Conservation (phyloP, 148 eudicot genomes). For the Rhododendron williamsianum region DNA sequence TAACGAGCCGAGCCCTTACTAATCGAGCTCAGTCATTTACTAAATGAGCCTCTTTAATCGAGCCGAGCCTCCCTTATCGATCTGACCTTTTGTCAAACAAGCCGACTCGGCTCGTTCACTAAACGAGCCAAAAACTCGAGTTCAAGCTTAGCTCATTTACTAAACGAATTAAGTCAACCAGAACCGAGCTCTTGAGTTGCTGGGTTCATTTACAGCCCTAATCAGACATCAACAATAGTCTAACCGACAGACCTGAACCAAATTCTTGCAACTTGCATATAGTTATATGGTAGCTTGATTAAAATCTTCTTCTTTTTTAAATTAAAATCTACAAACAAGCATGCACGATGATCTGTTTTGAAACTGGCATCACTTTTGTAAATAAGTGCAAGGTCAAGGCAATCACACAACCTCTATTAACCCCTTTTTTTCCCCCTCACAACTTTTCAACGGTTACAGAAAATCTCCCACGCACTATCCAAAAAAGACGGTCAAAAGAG, state of each 20-base stretch:
- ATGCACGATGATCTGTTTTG: neutral
- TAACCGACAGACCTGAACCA: neutral
- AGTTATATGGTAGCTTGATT: neutral
- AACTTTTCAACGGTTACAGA: slow-evolving; percentile 28
- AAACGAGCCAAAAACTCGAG: too few relatives aligned
- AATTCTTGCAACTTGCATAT: neutral
- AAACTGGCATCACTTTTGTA: neutral
- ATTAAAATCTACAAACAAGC: neutral
- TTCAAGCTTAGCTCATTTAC: too few relatives aligned
- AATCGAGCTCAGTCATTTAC: too few relatives aligned
- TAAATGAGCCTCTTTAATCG: too few relatives aligned
- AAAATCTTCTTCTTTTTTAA: neutral
- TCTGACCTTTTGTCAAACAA: too few relatives aligned
- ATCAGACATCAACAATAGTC: neutral
- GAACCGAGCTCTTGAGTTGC: too few relatives aligned
- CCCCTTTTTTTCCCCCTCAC: neutral
- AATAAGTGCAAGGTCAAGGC: slow-evolving; percentile 1
- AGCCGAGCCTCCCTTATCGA: too few relatives aligned
- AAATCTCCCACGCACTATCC: slow-evolving; percentile 19
- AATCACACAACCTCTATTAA: neutral
- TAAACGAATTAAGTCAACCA: too few relatives aligned
- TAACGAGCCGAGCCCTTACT: too few relatives aligned
- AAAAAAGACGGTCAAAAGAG: slow-evolving; percentile 42
- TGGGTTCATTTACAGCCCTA: neutral
- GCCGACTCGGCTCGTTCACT: too few relatives aligned